Conservation (phyloP, 2,329 filamentous ascomycete species). For the Verticillium alfalfae region DNA sequence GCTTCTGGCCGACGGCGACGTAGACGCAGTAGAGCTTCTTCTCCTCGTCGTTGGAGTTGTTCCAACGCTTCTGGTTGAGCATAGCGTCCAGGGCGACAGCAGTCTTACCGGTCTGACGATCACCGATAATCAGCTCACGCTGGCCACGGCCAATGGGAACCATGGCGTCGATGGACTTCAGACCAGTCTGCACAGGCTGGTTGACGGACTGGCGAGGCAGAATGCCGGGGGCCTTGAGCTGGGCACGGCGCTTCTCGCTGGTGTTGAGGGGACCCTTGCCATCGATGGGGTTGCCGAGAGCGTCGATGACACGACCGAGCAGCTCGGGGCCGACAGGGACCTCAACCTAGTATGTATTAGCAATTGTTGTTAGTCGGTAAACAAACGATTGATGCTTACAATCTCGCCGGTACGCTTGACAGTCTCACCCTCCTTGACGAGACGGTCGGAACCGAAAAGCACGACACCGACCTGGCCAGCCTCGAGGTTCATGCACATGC, state of each 20-base stretch:
- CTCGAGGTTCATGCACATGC: slow-evolving; percentile 99
- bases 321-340: slow-evolving; percentile 89
- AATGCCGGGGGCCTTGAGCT: slow-evolving; percentile 98
- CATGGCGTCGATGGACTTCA: slow-evolving; percentile 99
- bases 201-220: slow-evolving; percentile 95
- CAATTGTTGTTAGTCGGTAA: not conserved
- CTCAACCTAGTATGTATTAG: slow-evolving; percentile 66
- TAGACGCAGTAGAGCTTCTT: slow-evolving; percentile 99
- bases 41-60: slow-evolving; percentile 75
- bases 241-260: slow-evolving; percentile 88
- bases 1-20: slow-evolving; percentile 98
- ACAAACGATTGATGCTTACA: slow-evolving; percentile 53
- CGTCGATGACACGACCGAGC: slow-evolving; percentile 97
- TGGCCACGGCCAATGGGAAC: slow-evolving; percentile 99
- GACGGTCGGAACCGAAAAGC: slow-evolving; percentile 99
- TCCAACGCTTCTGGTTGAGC: slow-evolving; percentile 99
- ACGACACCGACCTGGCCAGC: slow-evolving; percentile 99
- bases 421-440: slow-evolving; percentile 98
- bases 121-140: slow-evolving; percentile 99
- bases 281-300: slow-evolving; percentile 98
- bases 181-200: slow-evolving; percentile 97
- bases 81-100: slow-evolving; percentile 97
- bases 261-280: slow-evolving; percentile 97
- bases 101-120: slow-evolving; percentile 99
- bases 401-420: slow-evolving; percentile 99